A percentile compares a stretch with the other conserved stretches of the same genome.
Conservation (phyloP, 108 stramenopile species). For the Skeletonema potamos region DNA sequence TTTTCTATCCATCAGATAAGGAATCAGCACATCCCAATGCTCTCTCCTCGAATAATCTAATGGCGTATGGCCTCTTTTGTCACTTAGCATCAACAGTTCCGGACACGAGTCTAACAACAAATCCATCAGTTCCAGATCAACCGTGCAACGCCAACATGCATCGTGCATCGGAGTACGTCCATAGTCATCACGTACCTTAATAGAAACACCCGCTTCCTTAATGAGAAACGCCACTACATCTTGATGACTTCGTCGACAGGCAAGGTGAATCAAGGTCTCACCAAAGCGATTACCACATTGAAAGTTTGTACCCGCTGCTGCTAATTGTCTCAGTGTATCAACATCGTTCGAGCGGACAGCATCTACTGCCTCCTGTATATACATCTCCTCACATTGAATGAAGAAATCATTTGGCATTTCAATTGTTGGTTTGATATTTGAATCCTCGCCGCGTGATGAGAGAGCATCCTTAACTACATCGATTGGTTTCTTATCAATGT, state of each 20-base stretch:
- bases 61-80: constrained; percentile 57
- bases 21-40: constrained; percentile 44
- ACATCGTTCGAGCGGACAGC: constrained; percentile 65
- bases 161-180: constrained; percentile 87
- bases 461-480: constrained; percentile 37
- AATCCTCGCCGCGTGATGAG: constrained; percentile 16
- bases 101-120: constrained; percentile 44
- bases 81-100: constrained; percentile 50
- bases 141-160: constrained; percentile 71
- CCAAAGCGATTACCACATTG: constrained; percentile 82
- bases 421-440: constrained; percentile 15
- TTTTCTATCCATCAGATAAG: constrained; percentile 23
- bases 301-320: constrained; percentile 36
- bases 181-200: constrained; percentile 72
- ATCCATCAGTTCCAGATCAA: constrained; percentile 57
- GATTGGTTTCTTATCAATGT: constrained; percentile 18
- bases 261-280: constrained; percentile 86
- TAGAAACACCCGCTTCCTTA: constrained; percentile 57
- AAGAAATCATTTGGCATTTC: constrained; percentile 33
- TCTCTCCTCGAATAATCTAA: constrained; percentile 52
- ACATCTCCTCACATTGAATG: constrained; percentile 17
- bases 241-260: constrained; percentile 72
- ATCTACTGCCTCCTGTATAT: constrained; percentile 47
- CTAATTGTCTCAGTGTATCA: constrained; percentile 41
- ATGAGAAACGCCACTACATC: constrained; percentile 62